Base-by-base conservation (phyloP, 2,329 filamentous ascomycete genomes). In the Aureobasidium sp. region DNA sequence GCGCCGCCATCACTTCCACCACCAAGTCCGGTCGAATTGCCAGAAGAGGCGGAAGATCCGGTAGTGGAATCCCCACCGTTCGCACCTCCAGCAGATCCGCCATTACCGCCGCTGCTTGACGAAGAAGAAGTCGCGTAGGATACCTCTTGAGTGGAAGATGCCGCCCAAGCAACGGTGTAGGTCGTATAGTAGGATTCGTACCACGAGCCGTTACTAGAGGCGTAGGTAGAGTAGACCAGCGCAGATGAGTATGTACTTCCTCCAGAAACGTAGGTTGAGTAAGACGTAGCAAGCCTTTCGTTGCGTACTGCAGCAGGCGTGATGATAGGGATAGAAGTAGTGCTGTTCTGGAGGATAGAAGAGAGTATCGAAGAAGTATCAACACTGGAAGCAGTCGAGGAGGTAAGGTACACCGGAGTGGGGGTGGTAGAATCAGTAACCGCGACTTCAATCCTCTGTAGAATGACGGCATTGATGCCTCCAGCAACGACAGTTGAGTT, bases 211-310 rank as follows among this genome's bases (percentile, higher is more conserved):
- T 67, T 65, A 17, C 55, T 34, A 17, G 64, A 67, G 55, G 62
- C 63, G 61, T 68, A 69, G 12, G 69, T 71, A 8, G 69, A 70
- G 60, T 65, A 73, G 6, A 55, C 66, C 3, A 68, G 70, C 8
- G 66, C 70, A 15, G 68, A 67, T 4, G 70, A 72, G 64, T 66
- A 70, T 7, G 71, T 73, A 9, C 63, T 65, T 36, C 71, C 72
- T 44, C 67, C 65, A 6, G 68, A 68, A 14, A 70, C 62, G 56
- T 68, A 70, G 1, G 69, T 72, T 11, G 69, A 70, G 58, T 68
- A 70, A 15, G 59, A 64, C 5, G 66, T 65, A n/a, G 62, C 64
- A 22, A 39, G 17, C 17, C 62, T 63, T 20, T 62, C 64, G 20
- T 66, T 65, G 44, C 65, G 68, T 20, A 70, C 44, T 3, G 48